phyloP scores from a whole-genome alignment of 2,329 filamentous ascomycete genomes.

The Fusarium newnesense region DNA sequence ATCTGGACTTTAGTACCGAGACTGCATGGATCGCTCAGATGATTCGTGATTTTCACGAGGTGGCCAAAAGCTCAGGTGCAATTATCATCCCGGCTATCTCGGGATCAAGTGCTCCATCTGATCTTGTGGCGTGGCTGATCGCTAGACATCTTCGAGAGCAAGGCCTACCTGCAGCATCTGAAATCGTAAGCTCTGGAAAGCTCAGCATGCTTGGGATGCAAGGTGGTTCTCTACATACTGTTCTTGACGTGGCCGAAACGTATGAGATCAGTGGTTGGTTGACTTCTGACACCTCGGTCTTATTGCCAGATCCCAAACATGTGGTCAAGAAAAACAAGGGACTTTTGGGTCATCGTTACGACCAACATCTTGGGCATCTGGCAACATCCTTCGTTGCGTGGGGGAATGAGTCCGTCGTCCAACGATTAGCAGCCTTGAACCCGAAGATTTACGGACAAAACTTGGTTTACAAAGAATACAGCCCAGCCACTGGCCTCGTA shows the following conservation, averaged over 20 bases:
- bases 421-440: neutral
- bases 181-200: neutral
- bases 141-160: neutral
- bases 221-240: neutral
- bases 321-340: neutral
- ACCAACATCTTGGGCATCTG: neutral
- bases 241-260: neutral
- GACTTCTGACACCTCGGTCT: neutral
- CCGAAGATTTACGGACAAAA: neutral
- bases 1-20: conserved; percentile 1
- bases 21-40: neutral
- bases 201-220: conserved; percentile 2
- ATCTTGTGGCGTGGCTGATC: conserved; percentile 1
- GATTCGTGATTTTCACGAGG: neutral
- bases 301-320: neutral
- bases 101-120: neutral
- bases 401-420: neutral
- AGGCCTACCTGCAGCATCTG: neutral
- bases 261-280: neutral
- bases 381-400: neutral
- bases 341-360: neutral
- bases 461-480: neutral
- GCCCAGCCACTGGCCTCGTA: neutral
- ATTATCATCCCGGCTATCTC: neutral
- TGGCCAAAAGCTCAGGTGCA: neutral